Conservation (phyloP, 164 flowering plant species). For the Sedum album region DNA sequence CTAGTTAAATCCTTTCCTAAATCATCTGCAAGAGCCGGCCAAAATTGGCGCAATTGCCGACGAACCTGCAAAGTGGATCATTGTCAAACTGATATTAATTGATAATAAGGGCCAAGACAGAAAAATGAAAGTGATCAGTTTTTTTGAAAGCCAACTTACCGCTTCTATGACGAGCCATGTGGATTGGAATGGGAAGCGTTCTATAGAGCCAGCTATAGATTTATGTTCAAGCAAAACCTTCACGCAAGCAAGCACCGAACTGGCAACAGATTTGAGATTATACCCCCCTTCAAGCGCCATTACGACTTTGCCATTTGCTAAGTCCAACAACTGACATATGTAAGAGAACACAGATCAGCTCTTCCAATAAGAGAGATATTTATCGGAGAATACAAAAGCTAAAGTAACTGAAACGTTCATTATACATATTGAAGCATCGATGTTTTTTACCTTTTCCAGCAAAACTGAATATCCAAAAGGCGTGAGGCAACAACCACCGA, state of each 20-base stretch:
- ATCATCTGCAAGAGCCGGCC: conserved; percentile 63
- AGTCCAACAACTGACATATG: conserved; percentile 62
- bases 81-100: background rate
- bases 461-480: conserved; percentile 83
- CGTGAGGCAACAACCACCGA: conserved; percentile 87
- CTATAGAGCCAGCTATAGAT: conserved; percentile 39
- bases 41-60: conserved; percentile 42
- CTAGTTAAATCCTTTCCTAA: conserved; percentile 41
- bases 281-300: conserved; percentile 96
- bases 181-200: conserved; percentile 80
- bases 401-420: background rate
- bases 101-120: background rate
- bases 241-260: conserved; percentile 76
- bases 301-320: conserved; percentile 74
- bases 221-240: conserved; percentile 58
- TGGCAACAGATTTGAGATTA: conserved; percentile 73
- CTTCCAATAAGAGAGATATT: background rate
- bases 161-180: conserved; percentile 82
- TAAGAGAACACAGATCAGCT: background rate
- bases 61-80: conserved; percentile 55
- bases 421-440: background rate
- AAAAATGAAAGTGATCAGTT: background rate
- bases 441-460: conserved; percentile 66
- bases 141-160: conserved; percentile 27
- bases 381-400: background rate